phyloP scores from a whole-genome alignment of 305 asterid species.

The Fraxinus ornus region DNA sequence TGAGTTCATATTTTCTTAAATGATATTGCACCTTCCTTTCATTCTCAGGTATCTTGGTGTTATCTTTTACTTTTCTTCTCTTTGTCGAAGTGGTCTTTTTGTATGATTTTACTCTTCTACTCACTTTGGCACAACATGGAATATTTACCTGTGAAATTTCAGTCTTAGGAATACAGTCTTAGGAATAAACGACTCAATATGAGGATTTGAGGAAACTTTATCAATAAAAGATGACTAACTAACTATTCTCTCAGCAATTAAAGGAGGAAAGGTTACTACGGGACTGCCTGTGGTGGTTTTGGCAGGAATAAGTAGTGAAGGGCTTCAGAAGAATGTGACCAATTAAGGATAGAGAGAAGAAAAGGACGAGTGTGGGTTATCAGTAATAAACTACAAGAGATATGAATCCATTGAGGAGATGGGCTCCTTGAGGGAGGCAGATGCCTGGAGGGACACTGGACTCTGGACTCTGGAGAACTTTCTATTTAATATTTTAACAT shows the following conservation, averaged over 20 bases:
- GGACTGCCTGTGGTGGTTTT: constrained; percentile 11
- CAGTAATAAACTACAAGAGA: neutral
- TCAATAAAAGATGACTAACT: neutral
- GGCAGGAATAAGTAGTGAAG: neutral
- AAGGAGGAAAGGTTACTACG: neutral
- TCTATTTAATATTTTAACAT: neutral
- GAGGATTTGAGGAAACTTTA: neutral
- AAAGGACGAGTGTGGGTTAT: neutral
- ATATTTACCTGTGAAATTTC: neutral
- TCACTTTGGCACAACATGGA: neutral
- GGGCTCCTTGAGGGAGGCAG: neutral
- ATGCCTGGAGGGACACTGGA: neutral
- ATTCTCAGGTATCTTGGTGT: neutral
- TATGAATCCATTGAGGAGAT: neutral
- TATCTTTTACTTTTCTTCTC: neutral
- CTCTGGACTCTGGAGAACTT: neutral
- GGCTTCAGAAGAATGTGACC: neutral
- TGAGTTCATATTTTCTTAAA: neutral
- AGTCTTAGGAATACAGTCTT: neutral
- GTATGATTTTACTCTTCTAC: neutral
- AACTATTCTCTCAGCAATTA: neutral
- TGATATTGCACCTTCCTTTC: neutral
- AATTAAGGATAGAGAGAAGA: neutral
- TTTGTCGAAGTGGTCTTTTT: neutral
- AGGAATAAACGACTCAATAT: neutral